Evolutionary conservation across 2,329 filamentous ascomycete genomes (phyloP), one percentile per base, ranked within the genome.

Genomic region (Colletotrichum gloeosporioides): DNA sequence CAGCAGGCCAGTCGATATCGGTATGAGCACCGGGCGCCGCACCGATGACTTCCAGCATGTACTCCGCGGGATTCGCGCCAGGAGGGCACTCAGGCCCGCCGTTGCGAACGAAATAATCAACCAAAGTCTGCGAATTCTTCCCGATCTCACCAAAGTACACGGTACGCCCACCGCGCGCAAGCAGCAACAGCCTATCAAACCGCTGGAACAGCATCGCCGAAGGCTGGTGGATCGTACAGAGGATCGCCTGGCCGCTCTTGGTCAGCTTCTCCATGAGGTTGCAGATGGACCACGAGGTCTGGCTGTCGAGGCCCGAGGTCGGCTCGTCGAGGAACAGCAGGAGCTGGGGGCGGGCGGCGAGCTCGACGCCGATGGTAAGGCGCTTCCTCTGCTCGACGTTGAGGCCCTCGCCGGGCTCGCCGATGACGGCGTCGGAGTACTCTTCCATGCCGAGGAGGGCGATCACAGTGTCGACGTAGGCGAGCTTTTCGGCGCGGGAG

Each of bases 281-380:
- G 29, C 92, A 90, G 80, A 95, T 95, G 64, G 93, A 92, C 92
- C 93, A 95, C 0, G 93, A 93, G 2, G 93, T 95, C 81, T 95
- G 93, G 79, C 90, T 92, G 82, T 95, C 94, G 12, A 95, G 88
- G 81, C 94, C 94, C 9, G 93, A 95, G 6, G 94, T 95, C 3
- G 94, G 94, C 81, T 95, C 94, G 79, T 96, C 94, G 22, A 95
- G 87, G 86, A 95, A 95, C 16, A 95, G 89, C 63, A 95, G 88
- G 4, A 95, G 86, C 55, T 93, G 89, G 2, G 94, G 94, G 80
- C 93, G 94, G 1, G 94, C 94, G n/a, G 93, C 94, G 8, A 96
- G 86, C 81, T 95, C 94, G 4, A 95, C 93, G 80, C 93, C 94
- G 76, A 95, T 95, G 0, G 94, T 95, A 16, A 95, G 87, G 78